These are phyloP conservation scores for Paramecium biaurelia DNA, from an alignment of 73 alveolate species.

Conservation along the genomic window DNA sequence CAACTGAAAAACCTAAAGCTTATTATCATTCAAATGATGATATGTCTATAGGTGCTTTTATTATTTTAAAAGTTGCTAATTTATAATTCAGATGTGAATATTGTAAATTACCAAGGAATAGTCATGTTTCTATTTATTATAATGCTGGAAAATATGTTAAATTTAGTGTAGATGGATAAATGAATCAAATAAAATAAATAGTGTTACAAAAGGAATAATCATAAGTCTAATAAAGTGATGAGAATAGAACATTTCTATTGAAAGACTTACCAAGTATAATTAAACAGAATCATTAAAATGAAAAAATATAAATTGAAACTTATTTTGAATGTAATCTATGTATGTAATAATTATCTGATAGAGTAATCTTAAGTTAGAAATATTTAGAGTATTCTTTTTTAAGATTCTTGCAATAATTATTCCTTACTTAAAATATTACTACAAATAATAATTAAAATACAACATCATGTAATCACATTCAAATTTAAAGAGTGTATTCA, in stretches of 20 bases:
- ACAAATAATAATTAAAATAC: not conserved
- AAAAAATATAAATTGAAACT: slow-evolving; percentile 27
- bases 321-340: not conserved
- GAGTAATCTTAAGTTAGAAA: not conserved
- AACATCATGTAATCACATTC: not conserved
- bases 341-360: not conserved
- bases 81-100: not conserved
- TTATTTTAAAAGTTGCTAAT: not conserved
- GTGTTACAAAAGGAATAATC: not conserved
- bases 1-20: not conserved
- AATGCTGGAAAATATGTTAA: slow-evolving; percentile 11
- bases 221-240: not conserved
- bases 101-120: slow-evolving; percentile 31
- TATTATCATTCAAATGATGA: slow-evolving; percentile 38
- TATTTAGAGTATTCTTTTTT: slow-evolving; percentile 14
- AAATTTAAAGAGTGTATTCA: slow-evolving; percentile 3
- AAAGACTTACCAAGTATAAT: slow-evolving; percentile 4
- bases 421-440: not conserved
- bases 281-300: not conserved
- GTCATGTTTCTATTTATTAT: slow-evolving; percentile 26
- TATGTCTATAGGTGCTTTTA: slow-evolving; percentile 9
- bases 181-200: not conserved
- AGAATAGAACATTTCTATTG: not conserved
- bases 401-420: slow-evolving; percentile 18
- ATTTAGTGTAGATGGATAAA: not conserved